These are phyloP conservation scores for Lodderomyces theae DNA, from an alignment of 1,139 yeast species.

Conservation along the genomic window DNA sequence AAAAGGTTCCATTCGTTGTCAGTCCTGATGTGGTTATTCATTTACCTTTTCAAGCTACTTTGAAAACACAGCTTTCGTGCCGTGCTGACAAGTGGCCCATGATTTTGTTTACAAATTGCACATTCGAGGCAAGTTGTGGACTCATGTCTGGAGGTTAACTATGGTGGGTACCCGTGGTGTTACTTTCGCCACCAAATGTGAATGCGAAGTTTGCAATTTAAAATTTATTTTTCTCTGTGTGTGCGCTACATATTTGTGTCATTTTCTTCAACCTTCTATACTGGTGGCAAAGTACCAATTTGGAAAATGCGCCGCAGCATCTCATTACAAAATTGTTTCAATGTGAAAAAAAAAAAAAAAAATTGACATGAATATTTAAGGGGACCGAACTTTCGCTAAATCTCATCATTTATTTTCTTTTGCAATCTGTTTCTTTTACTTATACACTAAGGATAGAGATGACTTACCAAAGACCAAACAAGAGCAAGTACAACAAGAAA, in stretches of 20 bases:
- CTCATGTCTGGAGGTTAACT: background rate
- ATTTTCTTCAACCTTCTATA: constrained; percentile 1
- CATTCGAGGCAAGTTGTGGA: background rate
- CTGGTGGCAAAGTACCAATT: constrained; percentile 9
- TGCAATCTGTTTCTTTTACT: background rate
- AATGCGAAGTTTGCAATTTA: background rate
- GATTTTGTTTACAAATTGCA: background rate
- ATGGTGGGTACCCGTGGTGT: background rate
- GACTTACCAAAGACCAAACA: constrained; percentile 8
- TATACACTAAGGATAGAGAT: constrained; percentile 3
- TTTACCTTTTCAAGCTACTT: background rate
- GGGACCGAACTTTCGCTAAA: background rate
- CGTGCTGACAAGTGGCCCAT: background rate
- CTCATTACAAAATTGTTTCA: constrained; percentile 10
- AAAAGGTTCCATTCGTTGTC: background rate
- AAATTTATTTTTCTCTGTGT: background rate
- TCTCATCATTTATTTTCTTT: background rate
- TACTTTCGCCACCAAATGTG: background rate
- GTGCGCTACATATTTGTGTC: background rate
- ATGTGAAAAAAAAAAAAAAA: too few species aligned
- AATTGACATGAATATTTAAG: constrained; percentile 2
- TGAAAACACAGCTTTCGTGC: background rate
- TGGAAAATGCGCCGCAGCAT: constrained; percentile 13
- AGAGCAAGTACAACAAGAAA: constrained; percentile 9
- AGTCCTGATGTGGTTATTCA: background rate